Evolutionary conservation across 108 stramenopile species (phyloP).

Genomic region (Cyclotella cryptica): DNA sequence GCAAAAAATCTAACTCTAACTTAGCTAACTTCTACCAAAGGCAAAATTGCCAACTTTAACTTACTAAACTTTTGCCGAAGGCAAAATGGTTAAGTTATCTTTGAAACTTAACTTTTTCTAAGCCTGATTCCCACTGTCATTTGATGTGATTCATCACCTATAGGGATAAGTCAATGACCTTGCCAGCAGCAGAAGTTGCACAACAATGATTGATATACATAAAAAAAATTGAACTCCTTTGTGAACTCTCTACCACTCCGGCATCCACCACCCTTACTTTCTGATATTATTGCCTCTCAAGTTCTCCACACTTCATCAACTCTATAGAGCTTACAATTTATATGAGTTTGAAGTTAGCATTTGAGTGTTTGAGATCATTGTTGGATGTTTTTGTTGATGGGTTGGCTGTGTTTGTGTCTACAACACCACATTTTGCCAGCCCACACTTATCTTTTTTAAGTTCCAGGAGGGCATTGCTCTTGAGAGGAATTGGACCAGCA

Average conservation of each 20-base stretch:
- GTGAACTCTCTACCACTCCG: neutral
- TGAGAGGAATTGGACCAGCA: too few relatives aligned
- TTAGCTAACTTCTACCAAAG: too few relatives aligned
- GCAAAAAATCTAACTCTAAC: too few relatives aligned
- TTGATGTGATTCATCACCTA: neutral
- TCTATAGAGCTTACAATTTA: neutral
- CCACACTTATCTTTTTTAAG: too few relatives aligned
- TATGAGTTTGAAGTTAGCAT: neutral
- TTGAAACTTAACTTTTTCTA: too few relatives aligned
- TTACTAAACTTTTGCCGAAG: too few relatives aligned
- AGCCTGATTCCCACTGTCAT: constrained; percentile 1
- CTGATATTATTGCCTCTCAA: neutral
- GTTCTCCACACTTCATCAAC: constrained; percentile 8
- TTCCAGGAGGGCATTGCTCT: too few relatives aligned
- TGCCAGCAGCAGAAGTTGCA: neutral
- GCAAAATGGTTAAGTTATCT: too few relatives aligned
- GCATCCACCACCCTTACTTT: neutral
- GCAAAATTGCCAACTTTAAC: too few relatives aligned
- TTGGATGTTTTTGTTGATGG: too few relatives aligned
- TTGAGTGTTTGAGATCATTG: neutral
- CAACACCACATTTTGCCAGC: too few relatives aligned
- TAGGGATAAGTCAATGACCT: neutral
- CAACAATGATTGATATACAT: neutral
- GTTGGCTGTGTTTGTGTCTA: too few relatives aligned
- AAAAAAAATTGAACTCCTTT: constrained; percentile 14